Base-by-base conservation (phyloP, 2,329 filamentous ascomycete species). In the Metarhizium sp. region DNA sequence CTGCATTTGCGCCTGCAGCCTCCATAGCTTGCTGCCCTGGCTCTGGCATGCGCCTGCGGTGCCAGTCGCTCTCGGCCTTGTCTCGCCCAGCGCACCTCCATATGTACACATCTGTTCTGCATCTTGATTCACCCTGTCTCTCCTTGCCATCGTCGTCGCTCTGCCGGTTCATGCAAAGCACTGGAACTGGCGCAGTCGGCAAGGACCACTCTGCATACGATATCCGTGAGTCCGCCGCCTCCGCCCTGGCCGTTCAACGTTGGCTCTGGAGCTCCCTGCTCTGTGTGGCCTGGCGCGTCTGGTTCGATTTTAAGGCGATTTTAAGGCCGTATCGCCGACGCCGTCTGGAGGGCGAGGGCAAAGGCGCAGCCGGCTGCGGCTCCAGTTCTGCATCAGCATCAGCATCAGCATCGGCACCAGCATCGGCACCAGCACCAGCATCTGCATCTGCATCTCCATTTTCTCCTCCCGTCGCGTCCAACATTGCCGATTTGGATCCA, bases 281-380 rank as follows among this genome's bases (percentile, higher is more conserved):
- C 20, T 46, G 43, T 38, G 38, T 38, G 55, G 30, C 25, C 25
- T 25, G 25, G 25, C 25, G 25, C 25, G 25, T 25, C 25, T 25
- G 25, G 3, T 25, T 25, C 25, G 25, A 25, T 25, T 25, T 25
- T 25, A 25, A 25, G 29, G 32, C 58, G 54, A 57, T 45, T 55
- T 55, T 57, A 52, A 40, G 43, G 54, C 53, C 56, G 50, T 57
- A 57, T 57, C 58, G 53, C 61, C 59, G 59, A 59, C 55, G 20
- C 18, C 38, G 50, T 49, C 52, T 25, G 34, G 52, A 48, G 45
- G 43, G 55, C 58, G 53, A 58, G 48, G 51, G 54, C 57, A 57
- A 54, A 47, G 54, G 47, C 55, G 53, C 53, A 38, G 38, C 11
- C 45, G 25, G 45, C 45, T 48, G 13, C 20, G 25, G 45, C 42